Conservation (phyloP, 2,329 filamentous ascomycete species). For the Didymellaceae sp. region DNA sequence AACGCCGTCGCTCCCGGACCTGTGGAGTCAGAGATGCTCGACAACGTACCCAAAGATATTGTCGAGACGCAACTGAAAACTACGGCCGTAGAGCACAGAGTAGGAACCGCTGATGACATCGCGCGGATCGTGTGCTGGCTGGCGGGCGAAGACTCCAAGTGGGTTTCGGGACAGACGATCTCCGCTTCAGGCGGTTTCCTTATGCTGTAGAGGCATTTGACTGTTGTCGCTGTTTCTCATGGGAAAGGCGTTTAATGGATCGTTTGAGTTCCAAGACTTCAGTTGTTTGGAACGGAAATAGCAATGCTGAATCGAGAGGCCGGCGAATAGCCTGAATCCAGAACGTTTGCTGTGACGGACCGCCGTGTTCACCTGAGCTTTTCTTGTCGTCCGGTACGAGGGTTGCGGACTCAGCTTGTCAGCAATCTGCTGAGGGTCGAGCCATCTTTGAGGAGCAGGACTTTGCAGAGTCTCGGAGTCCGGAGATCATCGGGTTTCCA, state of each 20-base stretch:
- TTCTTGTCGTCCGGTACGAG: not conserved
- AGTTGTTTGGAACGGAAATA: slow-evolving; percentile 35
- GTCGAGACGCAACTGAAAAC: slow-evolving; percentile 57
- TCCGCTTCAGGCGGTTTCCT: slow-evolving; percentile 60
- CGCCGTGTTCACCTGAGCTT: not conserved
- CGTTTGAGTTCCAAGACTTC: slow-evolving; percentile 36
- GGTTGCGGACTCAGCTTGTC: not conserved
- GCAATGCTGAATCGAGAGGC: not conserved
- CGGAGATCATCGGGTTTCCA: slow-evolving; percentile 10
- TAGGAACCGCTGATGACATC: slow-evolving; percentile 61
- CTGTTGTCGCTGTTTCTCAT: slow-evolving; percentile 20
- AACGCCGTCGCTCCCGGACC: slow-evolving; percentile 68
- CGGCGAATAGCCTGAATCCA: not conserved
- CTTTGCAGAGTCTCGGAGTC: slow-evolving; percentile 10
- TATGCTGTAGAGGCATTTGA: slow-evolving; percentile 32
- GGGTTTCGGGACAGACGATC: slow-evolving; percentile 61
- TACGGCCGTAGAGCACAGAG: slow-evolving; percentile 60
- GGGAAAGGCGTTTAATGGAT: slow-evolving; percentile 22
- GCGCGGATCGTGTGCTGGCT: slow-evolving; percentile 64
- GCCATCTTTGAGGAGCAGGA: slow-evolving; percentile 2
- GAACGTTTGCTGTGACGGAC: slow-evolving; percentile 1
- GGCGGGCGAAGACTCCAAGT: slow-evolving; percentile 54
- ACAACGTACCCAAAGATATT: slow-evolving; percentile 58
- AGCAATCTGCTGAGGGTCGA: slow-evolving; percentile 1
- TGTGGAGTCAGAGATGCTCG: slow-evolving; percentile 64